phyloP scores from a whole-genome alignment of 2,329 filamentous ascomycete genomes.

The Cercospora zeina region DNA sequence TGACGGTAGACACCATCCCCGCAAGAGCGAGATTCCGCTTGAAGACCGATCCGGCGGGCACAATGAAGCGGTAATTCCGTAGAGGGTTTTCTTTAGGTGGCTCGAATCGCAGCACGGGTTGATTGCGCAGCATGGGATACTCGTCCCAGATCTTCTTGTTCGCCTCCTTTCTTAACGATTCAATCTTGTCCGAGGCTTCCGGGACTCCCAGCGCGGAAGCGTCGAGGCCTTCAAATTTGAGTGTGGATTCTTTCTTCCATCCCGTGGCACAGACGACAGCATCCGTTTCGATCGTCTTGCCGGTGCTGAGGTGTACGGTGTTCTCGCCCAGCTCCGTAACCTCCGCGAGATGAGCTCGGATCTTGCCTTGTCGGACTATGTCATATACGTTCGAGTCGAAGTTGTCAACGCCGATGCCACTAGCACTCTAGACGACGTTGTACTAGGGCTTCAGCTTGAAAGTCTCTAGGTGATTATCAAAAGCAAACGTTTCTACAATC shows the following conservation, averaged over 20 bases:
- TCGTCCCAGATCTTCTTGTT: neutral
- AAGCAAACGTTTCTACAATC: neutral
- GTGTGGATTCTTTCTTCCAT: slow-evolving; percentile 4
- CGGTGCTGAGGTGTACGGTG: neutral
- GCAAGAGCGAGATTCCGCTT: slow-evolving; percentile 14
- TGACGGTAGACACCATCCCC: slow-evolving; percentile 13
- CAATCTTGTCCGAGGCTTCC: neutral
- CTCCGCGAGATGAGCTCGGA: slow-evolving; percentile 15
- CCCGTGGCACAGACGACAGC: slow-evolving; percentile 14
- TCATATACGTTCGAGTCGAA: slow-evolving; percentile 29
- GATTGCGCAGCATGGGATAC: neutral
- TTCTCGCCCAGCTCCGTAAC: neutral
- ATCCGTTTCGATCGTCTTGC: neutral
- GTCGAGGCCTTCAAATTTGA: slow-evolving; percentile 8
- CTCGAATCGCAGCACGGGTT: neutral
- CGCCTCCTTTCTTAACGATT: neutral
- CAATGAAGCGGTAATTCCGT: slow-evolving; percentile 18
- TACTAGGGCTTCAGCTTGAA: slow-evolving; percentile 14
- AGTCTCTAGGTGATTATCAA: neutral
- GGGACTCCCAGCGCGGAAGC: slow-evolving; percentile 1
- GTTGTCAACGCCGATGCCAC: slow-evolving; percentile 13
- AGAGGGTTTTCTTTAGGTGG: neutral
- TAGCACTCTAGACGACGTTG: slow-evolving; percentile 17
- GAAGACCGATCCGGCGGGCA: neutral
- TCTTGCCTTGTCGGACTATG: slow-evolving; percentile 1